Base-by-base conservation (phyloP, 176 grass and related monocot genomes). In the Microstegium vimineum region DNA sequence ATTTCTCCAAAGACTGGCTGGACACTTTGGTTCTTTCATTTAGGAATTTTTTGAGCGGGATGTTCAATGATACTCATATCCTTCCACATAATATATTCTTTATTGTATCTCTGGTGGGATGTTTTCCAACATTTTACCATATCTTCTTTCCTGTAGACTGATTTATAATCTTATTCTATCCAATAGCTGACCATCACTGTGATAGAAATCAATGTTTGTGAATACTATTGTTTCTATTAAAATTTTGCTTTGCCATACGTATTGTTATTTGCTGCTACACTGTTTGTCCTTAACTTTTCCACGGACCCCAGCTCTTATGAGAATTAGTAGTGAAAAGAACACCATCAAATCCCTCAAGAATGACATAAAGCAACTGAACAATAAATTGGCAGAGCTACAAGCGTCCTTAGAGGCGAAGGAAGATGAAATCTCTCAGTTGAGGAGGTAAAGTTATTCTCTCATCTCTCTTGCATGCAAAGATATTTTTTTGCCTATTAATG, bases 11-110 rank as follows among this genome's bases (percentile, higher is more conserved):
- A 87, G 95, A 98, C 82, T 94, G 95, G 92, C 80, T 78, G 40
- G 90, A 98, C 66, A 86, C 90, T 62, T 84, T 98, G 90, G 45
- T 86, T 94, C 87, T 87, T 26, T 94, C 92, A 46, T 94, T 98
- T 73, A 85, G 84, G 26, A 98, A 98, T 73, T 98, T 94, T 65
- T 82, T 98, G 79, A 98, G 92, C 2, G 92, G 92, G 82, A 83
- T 91, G 66, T 98, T 98, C 90, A 98, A 88, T 93, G 92, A 83
- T 46, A 94, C 80, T 93, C 88, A 98, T 98, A 98, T 98, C 92
- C 95, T 98, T 94, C 60, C 51, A n/a, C n/a, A 72, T 23, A 62
- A 42, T 32, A 49, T 66, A 11, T 52, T 63, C 32, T 56, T 63
- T 42, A 36, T 27, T 81, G 6, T 77, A 15, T 70, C 60, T n/a